Evolutionary conservation across 345 rosid genomes (phyloP).

Genomic region (Eucalyptus pumila): DNA sequence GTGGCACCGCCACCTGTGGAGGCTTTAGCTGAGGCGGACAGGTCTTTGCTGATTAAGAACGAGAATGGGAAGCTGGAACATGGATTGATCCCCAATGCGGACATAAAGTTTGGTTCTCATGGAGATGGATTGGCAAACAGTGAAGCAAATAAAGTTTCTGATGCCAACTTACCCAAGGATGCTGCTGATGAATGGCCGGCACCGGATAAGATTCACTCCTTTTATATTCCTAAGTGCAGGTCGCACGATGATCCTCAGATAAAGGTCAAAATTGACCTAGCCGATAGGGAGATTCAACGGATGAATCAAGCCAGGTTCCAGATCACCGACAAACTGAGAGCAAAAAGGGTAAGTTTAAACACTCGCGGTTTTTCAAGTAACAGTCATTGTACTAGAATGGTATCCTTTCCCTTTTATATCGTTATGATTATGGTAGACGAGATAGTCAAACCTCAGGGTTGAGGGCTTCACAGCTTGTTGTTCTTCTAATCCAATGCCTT

Average conservation of each 20-base stretch:
- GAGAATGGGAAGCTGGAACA: constrained; percentile 44
- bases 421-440: not conserved
- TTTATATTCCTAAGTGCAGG: constrained; percentile 50
- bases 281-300: constrained; percentile 47
- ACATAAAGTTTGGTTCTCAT: constrained; percentile 49
- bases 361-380: not conserved
- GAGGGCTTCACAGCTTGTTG: not conserved
- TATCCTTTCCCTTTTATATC: not conserved
- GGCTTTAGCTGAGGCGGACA: constrained; percentile 20
- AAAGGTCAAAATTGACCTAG: constrained; percentile 48
- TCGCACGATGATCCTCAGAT: constrained; percentile 47
- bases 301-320: constrained; percentile 24
- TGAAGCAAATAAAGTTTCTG: constrained; percentile 24
- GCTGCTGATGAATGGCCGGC: constrained; percentile 85
- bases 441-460: not conserved
- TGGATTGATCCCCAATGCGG: constrained; percentile 7
- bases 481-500: not conserved
- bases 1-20: constrained; percentile 46
- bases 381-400: not conserved
- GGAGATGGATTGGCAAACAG: constrained; percentile 31
- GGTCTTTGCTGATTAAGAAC: constrained; percentile 8
- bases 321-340: constrained; percentile 29
- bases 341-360: constrained; percentile 43
- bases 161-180: constrained; percentile 42
- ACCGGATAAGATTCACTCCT: constrained; percentile 40